phyloP scores from a whole-genome alignment of 257 asterid species.

The Capsicum baccatum region DNA sequence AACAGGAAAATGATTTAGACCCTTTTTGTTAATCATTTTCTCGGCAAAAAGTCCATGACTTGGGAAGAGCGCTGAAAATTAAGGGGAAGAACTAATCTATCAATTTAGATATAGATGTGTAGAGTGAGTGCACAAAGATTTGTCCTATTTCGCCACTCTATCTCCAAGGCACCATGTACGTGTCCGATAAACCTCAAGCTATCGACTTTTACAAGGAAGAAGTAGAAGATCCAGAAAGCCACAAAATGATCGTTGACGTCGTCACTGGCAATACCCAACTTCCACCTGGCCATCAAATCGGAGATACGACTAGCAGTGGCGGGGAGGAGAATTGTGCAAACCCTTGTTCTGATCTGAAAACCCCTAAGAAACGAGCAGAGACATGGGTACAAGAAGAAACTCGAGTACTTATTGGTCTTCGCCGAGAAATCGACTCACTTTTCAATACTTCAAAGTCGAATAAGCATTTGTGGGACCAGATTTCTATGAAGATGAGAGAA shows the following conservation, averaged over 20 bases:
- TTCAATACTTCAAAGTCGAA: conserved; percentile 89
- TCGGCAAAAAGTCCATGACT: too few species aligned
- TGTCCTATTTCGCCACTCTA: not conserved
- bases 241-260: conserved; percentile 54
- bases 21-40: too few species aligned
- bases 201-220: conserved; percentile 39
- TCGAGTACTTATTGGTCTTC: conserved; percentile 60
- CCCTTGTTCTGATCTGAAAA: conserved; percentile 49
- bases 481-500: conserved; percentile 84
- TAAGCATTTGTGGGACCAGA: conserved; percentile 87
- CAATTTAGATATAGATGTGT: too few species aligned
- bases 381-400: conserved; percentile 93
- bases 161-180: conserved; percentile 28
- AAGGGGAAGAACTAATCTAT: too few species aligned
- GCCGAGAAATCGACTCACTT: conserved; percentile 68
- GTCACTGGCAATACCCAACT: conserved; percentile 28
- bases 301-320: conserved; percentile 37
- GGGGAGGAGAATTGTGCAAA: conserved; percentile 49
- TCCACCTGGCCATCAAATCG: conserved; percentile 38
- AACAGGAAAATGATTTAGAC: too few species aligned
- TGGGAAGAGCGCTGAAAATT: too few species aligned
- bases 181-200: conserved; percentile 35
- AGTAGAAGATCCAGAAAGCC: conserved; percentile 21
- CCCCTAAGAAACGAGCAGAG: conserved; percentile 77
- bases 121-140: too few species aligned